Evolutionary conservation across 1,284 basidiomycete genomes (phyloP).

Genomic region (Pyrrhoderma noxium): DNA sequence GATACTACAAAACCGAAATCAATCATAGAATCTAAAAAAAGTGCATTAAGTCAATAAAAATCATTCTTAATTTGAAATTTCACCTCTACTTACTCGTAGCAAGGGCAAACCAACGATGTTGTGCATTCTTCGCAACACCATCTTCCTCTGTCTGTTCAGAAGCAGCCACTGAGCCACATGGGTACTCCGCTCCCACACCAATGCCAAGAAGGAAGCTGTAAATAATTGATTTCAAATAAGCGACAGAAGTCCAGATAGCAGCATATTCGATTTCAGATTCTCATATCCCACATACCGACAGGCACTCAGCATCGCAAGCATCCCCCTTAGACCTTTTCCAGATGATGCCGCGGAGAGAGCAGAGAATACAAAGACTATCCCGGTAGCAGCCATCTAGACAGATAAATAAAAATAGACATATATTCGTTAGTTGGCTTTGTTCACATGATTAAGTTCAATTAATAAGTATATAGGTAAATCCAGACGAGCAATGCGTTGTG

Average conservation of each 20-base stretch:
- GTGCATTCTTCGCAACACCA: slow-evolving; percentile 68
- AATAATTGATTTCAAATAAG: background rate
- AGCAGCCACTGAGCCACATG: slow-evolving; percentile 85
- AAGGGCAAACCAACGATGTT: slow-evolving; percentile 81
- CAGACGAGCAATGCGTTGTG: background rate
- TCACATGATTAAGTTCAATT: background rate
- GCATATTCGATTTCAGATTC: background rate
- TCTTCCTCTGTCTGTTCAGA: slow-evolving; percentile 86
- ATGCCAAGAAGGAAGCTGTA: slow-evolving; percentile 72
- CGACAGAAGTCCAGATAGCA: background rate
- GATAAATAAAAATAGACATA: background rate
- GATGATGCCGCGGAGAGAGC: slow-evolving; percentile 76
- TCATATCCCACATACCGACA: slow-evolving; percentile 52
- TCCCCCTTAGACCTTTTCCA: slow-evolving; percentile 65
- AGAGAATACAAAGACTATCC: slow-evolving; percentile 75
- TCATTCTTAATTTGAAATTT: slow-evolving; percentile 1
- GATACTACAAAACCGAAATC: slow-evolving; percentile 83
- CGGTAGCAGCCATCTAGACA: slow-evolving; percentile 73
- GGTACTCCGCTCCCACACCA: slow-evolving; percentile 86
- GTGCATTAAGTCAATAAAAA: slow-evolving; percentile 7
- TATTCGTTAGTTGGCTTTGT: no score
- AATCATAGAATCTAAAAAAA: slow-evolving; percentile 68
- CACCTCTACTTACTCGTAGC: slow-evolving; percentile 58
- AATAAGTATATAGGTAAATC: background rate
- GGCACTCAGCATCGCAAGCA: slow-evolving; percentile 72